phyloP scores from a whole-genome alignment of 805 yeast species.

The Kuraishia capsulata region DNA sequence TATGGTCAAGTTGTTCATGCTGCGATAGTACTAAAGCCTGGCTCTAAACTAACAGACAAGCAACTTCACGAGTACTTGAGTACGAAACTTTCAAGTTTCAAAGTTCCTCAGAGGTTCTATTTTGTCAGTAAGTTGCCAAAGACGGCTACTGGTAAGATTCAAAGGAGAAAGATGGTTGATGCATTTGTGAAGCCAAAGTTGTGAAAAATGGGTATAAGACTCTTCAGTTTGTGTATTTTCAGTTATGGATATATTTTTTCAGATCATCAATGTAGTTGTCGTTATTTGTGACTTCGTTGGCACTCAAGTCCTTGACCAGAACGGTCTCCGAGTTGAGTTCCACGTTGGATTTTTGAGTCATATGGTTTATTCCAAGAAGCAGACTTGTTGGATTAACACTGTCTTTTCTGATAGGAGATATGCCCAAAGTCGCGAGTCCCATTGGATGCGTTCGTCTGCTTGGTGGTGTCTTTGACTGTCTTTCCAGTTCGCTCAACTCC shows the following conservation, averaged over 20 bases:
- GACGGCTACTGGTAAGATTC: constrained; percentile 74
- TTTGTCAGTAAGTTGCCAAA: constrained; percentile 59
- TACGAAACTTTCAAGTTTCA: constrained; percentile 42
- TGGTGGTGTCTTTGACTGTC: background rate
- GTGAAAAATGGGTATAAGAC: background rate
- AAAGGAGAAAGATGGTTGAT: constrained; percentile 52
- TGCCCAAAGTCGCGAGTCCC: background rate
- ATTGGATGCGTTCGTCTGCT: background rate
- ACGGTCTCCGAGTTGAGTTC: background rate
- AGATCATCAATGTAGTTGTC: background rate
- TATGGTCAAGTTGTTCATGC: constrained; percentile 70
- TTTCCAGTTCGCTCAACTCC: constrained; percentile 1
- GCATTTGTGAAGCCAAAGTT: constrained; percentile 34
- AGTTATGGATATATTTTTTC: background rate
- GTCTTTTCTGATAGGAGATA: background rate
- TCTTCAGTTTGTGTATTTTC: too few species aligned
- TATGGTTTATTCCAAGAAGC: background rate
- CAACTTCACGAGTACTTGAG: constrained; percentile 39
- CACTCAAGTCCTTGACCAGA: background rate
- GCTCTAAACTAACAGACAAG: constrained; percentile 23
- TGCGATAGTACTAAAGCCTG: constrained; percentile 48
- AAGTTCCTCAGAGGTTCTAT: constrained; percentile 49
- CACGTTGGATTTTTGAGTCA: background rate
- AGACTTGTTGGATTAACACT: background rate
- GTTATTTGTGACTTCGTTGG: too few species aligned